Base-by-base conservation (phyloP, 345 rosid genomes). In the Hevea brasiliensis region DNA sequence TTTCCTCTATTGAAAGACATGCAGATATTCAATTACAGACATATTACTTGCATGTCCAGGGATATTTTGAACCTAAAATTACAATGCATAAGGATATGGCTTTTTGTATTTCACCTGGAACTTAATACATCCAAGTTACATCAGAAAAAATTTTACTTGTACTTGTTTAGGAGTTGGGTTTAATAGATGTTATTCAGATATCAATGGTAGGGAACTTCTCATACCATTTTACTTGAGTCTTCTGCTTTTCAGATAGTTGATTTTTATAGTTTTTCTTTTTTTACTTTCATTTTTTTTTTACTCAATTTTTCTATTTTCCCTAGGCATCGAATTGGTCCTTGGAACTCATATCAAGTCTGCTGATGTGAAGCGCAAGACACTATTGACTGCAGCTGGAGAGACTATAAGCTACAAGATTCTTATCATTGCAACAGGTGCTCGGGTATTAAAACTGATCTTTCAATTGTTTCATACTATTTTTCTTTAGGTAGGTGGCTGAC, bases 351-450 rank as follows among this genome's bases (percentile, higher is more conserved):
- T 95, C 59, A 89, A 89, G 82, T 90, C 98, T 44, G 94, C 86
- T 59, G 99, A 95, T 81, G 87, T 90, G 81, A 89, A 90, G 83
- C 90, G 97, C 42, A 92, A 87, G 82, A 89, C 93, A 68, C 87
- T 92, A 70, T 77, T 92, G 80, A 92, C 98, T 58, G 91, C 92
- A 75, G 76, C 91, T 9, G 98, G 98, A 59, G 99, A 95, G 86
- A 95, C 98, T 62, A 95, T 95, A 77, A 88, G 93, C 81, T 95
- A 90, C 84, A 88, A 91, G 79, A 73, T 83, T 82, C 90, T 95
- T 75, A 89, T 95, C 79, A 83, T 95, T 81, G 98, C 97, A 67
- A 92, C 98, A 70, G 99, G 99, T 85, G 99, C 99, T 85, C 90
- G 92, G 98, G 99, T 95, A 95, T 71, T 84, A 82, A 67, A 85